Evolutionary conservation across 2,329 filamentous ascomycete species (phyloP).

Genomic region (Exophiala spinifera): DNA sequence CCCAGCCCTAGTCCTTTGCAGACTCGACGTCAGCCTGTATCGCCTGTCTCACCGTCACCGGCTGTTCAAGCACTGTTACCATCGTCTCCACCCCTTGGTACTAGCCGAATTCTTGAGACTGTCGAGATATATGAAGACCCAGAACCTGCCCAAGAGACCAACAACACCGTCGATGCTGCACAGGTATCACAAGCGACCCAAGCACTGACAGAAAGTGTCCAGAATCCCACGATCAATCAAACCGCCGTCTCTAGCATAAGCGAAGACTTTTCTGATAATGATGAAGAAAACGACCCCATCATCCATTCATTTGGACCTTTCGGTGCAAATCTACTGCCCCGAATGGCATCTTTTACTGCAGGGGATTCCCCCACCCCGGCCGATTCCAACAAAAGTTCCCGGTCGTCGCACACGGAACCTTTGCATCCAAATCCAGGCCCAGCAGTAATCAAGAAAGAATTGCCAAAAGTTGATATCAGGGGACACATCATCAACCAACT

Average conservation of each 20-base stretch:
- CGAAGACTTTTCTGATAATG: constrained; percentile 67
- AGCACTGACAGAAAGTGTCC: constrained; percentile 33
- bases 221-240: constrained; percentile 17
- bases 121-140: constrained; percentile 71
- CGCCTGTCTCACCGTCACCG: constrained; percentile 72
- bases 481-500: constrained; percentile 96
- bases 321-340: constrained; percentile 77
- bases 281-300: constrained; percentile 93
- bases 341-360: constrained; percentile 73
- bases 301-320: constrained; percentile 90
- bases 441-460: constrained; percentile 31
- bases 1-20: constrained; percentile 50
- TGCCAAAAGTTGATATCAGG: constrained; percentile 44
- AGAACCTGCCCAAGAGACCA: constrained; percentile 28
- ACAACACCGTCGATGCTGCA: constrained; percentile 1
- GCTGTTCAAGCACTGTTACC: constrained; percentile 47
- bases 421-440: constrained; percentile 36
- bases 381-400: constrained; percentile 28
- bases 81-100: constrained; percentile 35
- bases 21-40: constrained; percentile 62
- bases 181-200: constrained; percentile 28
- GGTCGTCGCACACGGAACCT: constrained; percentile 34
- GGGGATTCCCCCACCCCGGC: constrained; percentile 54
- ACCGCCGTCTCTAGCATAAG: constrained; percentile 13
- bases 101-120: constrained; percentile 21